A percentile compares a stretch with the other conserved stretches of the same genome.
Evolutionary conservation across 2,329 filamentous ascomycete genomes (phyloP).

Genomic region (Alternaria sp.): DNA sequence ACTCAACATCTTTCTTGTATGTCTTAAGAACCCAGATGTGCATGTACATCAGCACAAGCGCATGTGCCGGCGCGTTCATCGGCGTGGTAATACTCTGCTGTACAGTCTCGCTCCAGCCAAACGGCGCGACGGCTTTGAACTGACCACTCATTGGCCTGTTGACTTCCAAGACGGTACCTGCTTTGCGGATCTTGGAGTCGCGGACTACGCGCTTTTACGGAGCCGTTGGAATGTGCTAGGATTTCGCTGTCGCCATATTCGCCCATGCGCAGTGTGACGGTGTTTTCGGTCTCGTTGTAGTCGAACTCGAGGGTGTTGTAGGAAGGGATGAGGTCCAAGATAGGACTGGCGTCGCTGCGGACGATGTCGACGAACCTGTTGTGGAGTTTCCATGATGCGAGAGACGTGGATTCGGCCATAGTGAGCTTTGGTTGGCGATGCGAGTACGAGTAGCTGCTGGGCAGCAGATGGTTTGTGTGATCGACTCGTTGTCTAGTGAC

Average conservation of each 20-base stretch:
- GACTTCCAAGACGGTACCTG: neutral
- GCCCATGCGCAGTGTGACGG: neutral
- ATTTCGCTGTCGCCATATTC: neutral
- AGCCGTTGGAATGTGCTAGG: neutral
- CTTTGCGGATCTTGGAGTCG: neutral
- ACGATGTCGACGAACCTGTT: neutral
- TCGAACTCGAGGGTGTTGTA: neutral
- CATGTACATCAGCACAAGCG: neutral
- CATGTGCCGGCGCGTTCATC: neutral
- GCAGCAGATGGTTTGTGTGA: neutral
- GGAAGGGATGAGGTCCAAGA: neutral
- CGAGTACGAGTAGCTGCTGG: neutral
- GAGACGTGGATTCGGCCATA: neutral
- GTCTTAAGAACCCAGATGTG: neutral
- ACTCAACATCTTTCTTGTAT: neutral
- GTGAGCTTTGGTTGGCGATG: neutral
- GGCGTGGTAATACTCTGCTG: neutral
- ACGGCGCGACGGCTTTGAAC: neutral
- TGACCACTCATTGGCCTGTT: neutral
- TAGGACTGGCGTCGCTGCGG: neutral
- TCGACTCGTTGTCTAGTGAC: neutral
- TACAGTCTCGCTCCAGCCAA: neutral
- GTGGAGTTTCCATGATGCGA: neutral
- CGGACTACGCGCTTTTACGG: neutral
- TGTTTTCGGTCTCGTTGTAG: neutral